Evolutionary conservation across 495 filamentous ascomycete genomes (phyloP).

Genomic region (Opeltia flavorubescens): DNA sequence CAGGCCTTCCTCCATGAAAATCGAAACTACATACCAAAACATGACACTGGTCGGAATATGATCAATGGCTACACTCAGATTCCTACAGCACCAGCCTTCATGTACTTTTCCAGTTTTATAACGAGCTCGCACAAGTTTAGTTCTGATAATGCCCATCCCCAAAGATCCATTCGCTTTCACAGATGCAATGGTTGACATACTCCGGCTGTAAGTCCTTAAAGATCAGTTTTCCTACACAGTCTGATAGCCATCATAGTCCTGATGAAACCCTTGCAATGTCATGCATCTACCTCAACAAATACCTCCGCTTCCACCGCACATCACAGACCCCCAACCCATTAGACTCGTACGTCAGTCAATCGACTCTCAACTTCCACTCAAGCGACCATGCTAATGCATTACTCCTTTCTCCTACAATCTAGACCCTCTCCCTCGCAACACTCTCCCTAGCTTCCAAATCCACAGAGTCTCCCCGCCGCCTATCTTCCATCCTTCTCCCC

Average conservation of each 20-base stretch:
- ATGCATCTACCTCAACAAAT: slow-evolving; percentile 31
- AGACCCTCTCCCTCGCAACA: slow-evolving; percentile 28
- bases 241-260: slow-evolving; percentile 12
- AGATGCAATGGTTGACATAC: slow-evolving; percentile 23
- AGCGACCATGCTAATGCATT: background rate
- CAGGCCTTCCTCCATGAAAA: too few species aligned
- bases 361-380: background rate
- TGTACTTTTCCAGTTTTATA: background rate
- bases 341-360: slow-evolving; percentile 17
- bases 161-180: slow-evolving; percentile 21
- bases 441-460: slow-evolving; percentile 29
- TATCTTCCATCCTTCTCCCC: slow-evolving; percentile 29
- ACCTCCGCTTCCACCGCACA: slow-evolving; percentile 15
- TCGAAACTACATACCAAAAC: too few species aligned
- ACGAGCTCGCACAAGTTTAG: background rate
- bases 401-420: slow-evolving; percentile 3
- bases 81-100: too few species aligned
- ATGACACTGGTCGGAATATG: too few species aligned
- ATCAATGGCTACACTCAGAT: too few species aligned
- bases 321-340: slow-evolving; percentile 5
- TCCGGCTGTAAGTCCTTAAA: slow-evolving; percentile 21
- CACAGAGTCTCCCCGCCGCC: slow-evolving; percentile 29
- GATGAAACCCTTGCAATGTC: slow-evolving; percentile 29
- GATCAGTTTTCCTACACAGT: background rate
- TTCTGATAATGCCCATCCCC: slow-evolving; percentile 3